Evolutionary conservation across 805 yeast species (phyloP).

Genomic region (Metschnikowia kofuensis): DNA sequence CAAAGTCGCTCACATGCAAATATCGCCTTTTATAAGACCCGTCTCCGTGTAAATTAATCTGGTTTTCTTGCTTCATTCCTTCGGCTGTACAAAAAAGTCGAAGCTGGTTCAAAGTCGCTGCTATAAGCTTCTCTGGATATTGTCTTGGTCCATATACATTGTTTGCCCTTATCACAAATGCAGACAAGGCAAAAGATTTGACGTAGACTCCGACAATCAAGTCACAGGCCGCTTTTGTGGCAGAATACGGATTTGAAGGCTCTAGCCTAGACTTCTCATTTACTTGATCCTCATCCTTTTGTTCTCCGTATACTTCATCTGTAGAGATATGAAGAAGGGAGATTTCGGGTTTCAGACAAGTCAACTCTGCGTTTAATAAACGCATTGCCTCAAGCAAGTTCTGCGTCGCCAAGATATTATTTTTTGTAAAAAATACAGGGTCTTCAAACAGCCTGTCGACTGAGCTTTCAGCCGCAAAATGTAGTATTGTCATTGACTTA

Average conservation of each 20-base stretch:
- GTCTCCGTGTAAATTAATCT: slow-evolving; percentile 45
- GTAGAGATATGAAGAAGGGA: slow-evolving; percentile 46
- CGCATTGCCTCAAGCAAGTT: slow-evolving; percentile 43
- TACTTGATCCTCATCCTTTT: slow-evolving; percentile 15
- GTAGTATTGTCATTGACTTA: slow-evolving; percentile 29
- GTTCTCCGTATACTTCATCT: slow-evolving; percentile 59
- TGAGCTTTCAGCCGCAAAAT: slow-evolving; percentile 55
- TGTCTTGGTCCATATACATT: slow-evolving; percentile 55
- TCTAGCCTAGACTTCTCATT: slow-evolving; percentile 37
- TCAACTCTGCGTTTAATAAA: background rate
- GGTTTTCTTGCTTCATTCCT: slow-evolving; percentile 9
- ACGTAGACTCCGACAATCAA: slow-evolving; percentile 45
- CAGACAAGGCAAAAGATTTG: slow-evolving; percentile 41
- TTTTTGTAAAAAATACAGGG: slow-evolving; percentile 42
- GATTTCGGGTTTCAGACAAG: background rate
- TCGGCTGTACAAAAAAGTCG: background rate
- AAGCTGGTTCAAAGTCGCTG: slow-evolving; percentile 18
- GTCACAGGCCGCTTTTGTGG: slow-evolving; percentile 54
- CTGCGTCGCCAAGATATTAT: slow-evolving; percentile 48
- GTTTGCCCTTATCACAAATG: slow-evolving; percentile 44
- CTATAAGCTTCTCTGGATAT: slow-evolving; percentile 53
- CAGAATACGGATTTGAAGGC: slow-evolving; percentile 59
- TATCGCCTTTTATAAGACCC: slow-evolving; percentile 45
- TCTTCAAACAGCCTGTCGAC: slow-evolving; percentile 50
- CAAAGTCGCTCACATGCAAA: slow-evolving; percentile 43